Percentiles rank a stretch among this genome's conserved stretches.
Conservation (phyloP, 306 rosid species). For the Vachellia pachyceras region DNA sequence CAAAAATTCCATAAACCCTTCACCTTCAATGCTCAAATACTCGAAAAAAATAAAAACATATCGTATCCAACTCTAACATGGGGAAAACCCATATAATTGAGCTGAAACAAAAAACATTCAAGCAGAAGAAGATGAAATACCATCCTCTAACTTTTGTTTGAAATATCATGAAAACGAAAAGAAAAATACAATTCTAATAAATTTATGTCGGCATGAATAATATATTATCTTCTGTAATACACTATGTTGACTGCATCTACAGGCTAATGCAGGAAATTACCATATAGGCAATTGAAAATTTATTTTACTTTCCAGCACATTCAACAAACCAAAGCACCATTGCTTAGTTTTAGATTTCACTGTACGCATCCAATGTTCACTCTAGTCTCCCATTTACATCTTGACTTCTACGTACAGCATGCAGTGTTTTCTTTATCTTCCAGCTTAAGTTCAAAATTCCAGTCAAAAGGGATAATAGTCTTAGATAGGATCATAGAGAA, state of each 20-base stretch:
- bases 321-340: background rate
- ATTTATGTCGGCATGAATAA: background rate
- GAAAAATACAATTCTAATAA: background rate
- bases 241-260: background rate
- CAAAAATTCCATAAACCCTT: background rate
- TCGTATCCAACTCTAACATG: background rate
- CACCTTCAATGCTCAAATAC: background rate
- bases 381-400: background rate
- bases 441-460: too few species aligned
- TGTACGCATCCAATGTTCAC: background rate
- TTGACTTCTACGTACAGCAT: background rate
- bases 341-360: background rate
- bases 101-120: background rate
- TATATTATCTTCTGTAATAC: background rate
- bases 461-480: too few species aligned
- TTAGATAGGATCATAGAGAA: background rate
- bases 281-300: too few species aligned
- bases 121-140: background rate
- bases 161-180: background rate
- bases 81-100: background rate
- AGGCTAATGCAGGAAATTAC: background rate
- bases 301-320: too few species aligned
- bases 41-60: background rate
- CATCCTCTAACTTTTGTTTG: background rate
- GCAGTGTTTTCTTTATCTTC: conserved; percentile 10